phyloP scores from a whole-genome alignment of 768 basidiomycete species.

The Phanerodontia chrysosporium region DNA sequence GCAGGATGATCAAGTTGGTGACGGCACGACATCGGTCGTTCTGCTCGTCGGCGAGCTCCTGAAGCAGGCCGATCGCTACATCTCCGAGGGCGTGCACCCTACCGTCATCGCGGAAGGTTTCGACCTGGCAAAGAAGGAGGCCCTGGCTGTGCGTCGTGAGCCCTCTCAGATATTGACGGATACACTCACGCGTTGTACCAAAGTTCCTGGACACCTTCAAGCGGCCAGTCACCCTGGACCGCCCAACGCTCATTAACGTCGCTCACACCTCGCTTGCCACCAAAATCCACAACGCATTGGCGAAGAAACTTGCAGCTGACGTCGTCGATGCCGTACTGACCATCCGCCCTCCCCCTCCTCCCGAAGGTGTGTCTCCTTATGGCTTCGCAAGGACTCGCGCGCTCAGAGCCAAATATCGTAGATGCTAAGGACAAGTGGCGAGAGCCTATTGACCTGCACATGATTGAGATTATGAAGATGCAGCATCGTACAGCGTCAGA shows the following conservation, averaged over 20 bases:
- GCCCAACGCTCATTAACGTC: slow-evolving; percentile 87
- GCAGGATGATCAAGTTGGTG: slow-evolving; percentile 98
- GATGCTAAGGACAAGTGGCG: slow-evolving; percentile 65
- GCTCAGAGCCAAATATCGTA: slow-evolving; percentile 29
- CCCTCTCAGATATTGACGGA: slow-evolving; percentile 4
- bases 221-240: slow-evolving; percentile 71
- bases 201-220: slow-evolving; percentile 96
- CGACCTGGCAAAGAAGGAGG: slow-evolving; percentile 96
- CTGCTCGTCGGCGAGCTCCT: slow-evolving; percentile 92
- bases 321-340: slow-evolving; percentile 94
- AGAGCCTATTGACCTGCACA: slow-evolving; percentile 95
- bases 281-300: slow-evolving; percentile 78
- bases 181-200: slow-evolving; percentile 5
- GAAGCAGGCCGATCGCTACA: slow-evolving; percentile 97
- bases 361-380: slow-evolving; percentile 41
- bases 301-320: slow-evolving; percentile 84
- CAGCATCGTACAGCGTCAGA: slow-evolving; percentile 97
- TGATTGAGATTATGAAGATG: slow-evolving; percentile 99
- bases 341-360: slow-evolving; percentile 68
- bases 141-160: slow-evolving; percentile 61
- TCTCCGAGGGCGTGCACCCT: slow-evolving; percentile 96
- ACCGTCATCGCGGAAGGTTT: slow-evolving; percentile 94
- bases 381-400: neutral
- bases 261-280: slow-evolving; percentile 95
- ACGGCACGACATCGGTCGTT: slow-evolving; percentile 97